phyloP scores from a whole-genome alignment of 1,284 basidiomycete genomes.

The Neolentinus lepideus region DNA sequence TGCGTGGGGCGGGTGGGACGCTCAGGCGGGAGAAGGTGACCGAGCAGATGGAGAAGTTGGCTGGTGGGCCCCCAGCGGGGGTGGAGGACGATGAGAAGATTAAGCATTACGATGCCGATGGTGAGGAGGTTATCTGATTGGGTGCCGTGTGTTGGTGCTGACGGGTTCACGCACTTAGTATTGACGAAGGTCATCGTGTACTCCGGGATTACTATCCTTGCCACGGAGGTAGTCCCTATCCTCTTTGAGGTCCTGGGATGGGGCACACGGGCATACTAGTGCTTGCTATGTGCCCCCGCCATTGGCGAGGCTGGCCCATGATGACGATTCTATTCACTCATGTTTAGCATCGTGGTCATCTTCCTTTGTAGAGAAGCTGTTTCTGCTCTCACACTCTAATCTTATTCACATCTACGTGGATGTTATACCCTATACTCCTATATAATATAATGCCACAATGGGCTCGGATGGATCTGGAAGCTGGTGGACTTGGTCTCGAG shows the following conservation, averaged over 20 bases:
- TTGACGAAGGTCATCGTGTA: constrained; percentile 92
- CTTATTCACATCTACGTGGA: background rate
- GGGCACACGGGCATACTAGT: constrained; percentile 35
- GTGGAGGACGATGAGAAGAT: constrained; percentile 26
- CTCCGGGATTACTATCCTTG: constrained; percentile 73
- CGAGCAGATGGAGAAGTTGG: constrained; percentile 15
- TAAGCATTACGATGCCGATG: constrained; percentile 83
- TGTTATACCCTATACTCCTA: background rate
- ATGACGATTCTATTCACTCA: background rate
- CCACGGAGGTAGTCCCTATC: constrained; percentile 53
- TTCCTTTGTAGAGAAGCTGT: background rate
- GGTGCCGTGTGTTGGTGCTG: constrained; percentile 2
- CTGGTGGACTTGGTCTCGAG: too few relatives aligned
- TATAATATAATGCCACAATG: background rate
- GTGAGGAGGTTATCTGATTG: constrained; percentile 31
- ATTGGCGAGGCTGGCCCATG: background rate
- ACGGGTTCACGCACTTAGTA: constrained; percentile 37
- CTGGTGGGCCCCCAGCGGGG: constrained; percentile 21
- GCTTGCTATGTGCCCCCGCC: background rate
- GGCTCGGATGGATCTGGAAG: too few relatives aligned
- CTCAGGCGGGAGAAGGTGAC: constrained; percentile 17
- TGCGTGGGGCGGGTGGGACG: constrained; percentile 7
- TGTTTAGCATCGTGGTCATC: background rate
- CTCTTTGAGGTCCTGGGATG: constrained; percentile 66
- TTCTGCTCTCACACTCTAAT: background rate